These are phyloP conservation scores for barrel medic (Medicago truncatula) DNA, from an alignment of 306 rosid species.

Conservation along the genomic window DNA sequence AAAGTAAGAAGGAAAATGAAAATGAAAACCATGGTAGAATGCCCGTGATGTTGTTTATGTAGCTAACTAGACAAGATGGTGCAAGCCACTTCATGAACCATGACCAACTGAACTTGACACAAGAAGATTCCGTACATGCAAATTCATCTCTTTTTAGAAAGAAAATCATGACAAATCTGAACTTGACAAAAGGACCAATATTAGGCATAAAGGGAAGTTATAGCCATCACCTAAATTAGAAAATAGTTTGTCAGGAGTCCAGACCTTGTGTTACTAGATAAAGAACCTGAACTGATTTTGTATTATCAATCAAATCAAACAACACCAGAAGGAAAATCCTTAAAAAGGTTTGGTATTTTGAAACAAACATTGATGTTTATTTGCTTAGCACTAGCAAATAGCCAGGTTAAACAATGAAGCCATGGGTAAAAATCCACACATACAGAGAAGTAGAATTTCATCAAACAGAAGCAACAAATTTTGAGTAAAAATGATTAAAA, in stretches of 20 bases:
- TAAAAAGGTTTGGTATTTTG: slow-evolving; percentile 14
- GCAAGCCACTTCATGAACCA: no score
- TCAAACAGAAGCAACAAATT: slow-evolving; percentile 29
- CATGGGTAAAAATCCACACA: slow-evolving; percentile 1
- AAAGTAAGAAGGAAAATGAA: no score
- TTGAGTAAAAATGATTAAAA: not conserved
- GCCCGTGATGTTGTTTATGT: no score
- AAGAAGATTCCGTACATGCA: not conserved
- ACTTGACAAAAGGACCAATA: slow-evolving; percentile 5
- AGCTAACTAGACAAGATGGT: no score
- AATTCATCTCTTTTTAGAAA: slow-evolving; percentile 4
- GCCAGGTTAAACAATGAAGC: slow-evolving; percentile 24
- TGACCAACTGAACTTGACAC: no score
- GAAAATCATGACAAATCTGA: slow-evolving; percentile 3
- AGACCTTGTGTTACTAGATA: not conserved
- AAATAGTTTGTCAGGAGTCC: no score
- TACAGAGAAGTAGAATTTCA: not conserved
- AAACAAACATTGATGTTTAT: slow-evolving; percentile 9
- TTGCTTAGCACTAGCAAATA: slow-evolving; percentile 19
- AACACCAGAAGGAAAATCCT: not conserved
- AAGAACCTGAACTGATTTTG: slow-evolving; percentile 22
- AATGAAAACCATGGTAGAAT: no score
- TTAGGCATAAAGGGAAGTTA: slow-evolving; percentile 11
- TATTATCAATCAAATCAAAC: not conserved
- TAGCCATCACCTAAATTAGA: slow-evolving; percentile 5